A percentile compares a stretch with the other conserved stretches of the same genome.
phyloP scores from a whole-genome alignment of 2,329 filamentous ascomycete species.

The Westerdykella ornata region DNA sequence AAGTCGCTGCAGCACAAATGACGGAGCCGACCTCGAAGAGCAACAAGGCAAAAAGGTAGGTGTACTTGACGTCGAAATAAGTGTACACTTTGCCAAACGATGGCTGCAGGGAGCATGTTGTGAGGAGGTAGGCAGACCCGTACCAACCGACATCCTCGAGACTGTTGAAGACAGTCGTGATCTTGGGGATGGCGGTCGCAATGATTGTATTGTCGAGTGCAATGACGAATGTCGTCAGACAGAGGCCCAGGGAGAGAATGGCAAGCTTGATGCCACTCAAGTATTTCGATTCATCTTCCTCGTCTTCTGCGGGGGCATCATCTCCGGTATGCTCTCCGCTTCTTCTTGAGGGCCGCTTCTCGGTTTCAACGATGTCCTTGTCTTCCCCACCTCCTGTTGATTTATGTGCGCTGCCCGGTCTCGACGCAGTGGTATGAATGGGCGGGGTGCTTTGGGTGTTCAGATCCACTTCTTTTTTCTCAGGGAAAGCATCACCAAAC shows the following conservation, averaged over 20 bases:
- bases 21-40: conserved; percentile 48
- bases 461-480: too few relatives aligned
- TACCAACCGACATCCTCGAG: conserved; percentile 41
- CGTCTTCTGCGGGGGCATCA: too few relatives aligned
- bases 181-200: conserved; percentile 37
- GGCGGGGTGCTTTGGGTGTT: too few relatives aligned
- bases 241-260: conserved; percentile 31
- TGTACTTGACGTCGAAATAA: conserved; percentile 49
- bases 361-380: too few relatives aligned
- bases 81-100: conserved; percentile 54
- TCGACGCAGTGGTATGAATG: too few relatives aligned
- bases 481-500: neutral
- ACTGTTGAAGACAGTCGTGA: conserved; percentile 39
- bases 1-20: conserved; percentile 47
- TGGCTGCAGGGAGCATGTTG: conserved; percentile 40
- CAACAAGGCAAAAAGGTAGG: conserved; percentile 46
- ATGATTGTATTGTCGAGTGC: conserved; percentile 39
- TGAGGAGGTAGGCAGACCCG: conserved; percentile 41
- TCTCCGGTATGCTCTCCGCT: too few relatives aligned
- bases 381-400: too few relatives aligned
- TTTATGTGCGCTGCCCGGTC: too few relatives aligned
- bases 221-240: conserved; percentile 33
- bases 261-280: conserved; percentile 28
- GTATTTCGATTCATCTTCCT: conserved; percentile 35
- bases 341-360: too few relatives aligned